phyloP scores from a whole-genome alignment of 106 monocot species.

The Dioscorea dumetorum region DNA sequence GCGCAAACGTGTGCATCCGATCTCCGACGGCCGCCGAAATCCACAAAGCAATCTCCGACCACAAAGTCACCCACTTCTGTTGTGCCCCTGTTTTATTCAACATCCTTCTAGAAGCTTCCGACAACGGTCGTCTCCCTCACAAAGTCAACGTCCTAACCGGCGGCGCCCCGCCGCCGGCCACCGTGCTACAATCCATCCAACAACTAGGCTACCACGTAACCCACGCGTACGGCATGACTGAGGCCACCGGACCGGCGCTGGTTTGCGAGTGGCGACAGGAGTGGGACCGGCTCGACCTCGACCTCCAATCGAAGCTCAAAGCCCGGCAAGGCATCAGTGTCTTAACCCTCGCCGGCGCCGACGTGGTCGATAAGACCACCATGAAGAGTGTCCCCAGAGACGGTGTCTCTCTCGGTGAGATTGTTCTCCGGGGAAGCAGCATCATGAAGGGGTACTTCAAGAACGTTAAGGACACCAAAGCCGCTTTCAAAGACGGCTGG shows the following conservation, averaged over 20 bases:
- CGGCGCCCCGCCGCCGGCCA: constrained; percentile 71
- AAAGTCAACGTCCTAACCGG: constrained; percentile 65
- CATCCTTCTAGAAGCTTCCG: constrained; percentile 34
- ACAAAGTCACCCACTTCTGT: constrained; percentile 88
- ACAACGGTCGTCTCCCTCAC: constrained; percentile 6
- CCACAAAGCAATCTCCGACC: constrained; percentile 47
- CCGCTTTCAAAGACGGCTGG: constrained; percentile 59
- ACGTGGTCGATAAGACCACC: constrained; percentile 40
- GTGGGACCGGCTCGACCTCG: constrained; percentile 36
- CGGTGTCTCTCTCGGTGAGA: constrained; percentile 65
- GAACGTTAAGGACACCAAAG: constrained; percentile 34
- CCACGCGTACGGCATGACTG: constrained; percentile 84
- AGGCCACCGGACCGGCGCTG: constrained; percentile 70
- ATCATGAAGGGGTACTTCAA: constrained; percentile 92
- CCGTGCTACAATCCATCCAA: constrained; percentile 47
- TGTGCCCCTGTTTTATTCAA: constrained; percentile 69
- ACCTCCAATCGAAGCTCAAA: constrained; percentile 34
- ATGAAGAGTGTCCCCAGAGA: constrained; percentile 55
- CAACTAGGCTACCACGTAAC: constrained; percentile 62
- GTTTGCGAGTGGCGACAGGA: constrained; percentile 74
- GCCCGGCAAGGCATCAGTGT: constrained; percentile 65
- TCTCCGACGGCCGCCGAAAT: constrained; percentile 39
- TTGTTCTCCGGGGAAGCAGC: constrained; percentile 72
- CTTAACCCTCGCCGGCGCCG: constrained; percentile 46
- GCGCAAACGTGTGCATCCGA: constrained; percentile 74